phyloP scores from a whole-genome alignment of 495 filamentous ascomycete species.

The Aspergillus coremiiformis region DNA sequence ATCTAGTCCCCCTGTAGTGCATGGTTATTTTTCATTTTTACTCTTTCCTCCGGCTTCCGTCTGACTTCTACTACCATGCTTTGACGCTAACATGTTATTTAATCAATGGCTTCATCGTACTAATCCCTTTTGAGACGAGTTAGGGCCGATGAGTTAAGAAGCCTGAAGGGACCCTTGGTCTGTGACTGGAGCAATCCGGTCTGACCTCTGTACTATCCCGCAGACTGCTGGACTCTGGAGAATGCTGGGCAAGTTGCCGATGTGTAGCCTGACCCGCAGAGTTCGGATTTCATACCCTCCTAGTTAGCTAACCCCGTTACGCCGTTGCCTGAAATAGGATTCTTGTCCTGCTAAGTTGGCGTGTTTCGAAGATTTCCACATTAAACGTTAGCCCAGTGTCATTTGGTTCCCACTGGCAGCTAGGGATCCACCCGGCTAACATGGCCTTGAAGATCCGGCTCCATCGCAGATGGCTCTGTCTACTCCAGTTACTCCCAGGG shows the following conservation, averaged over 20 bases:
- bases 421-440: slow-evolving; percentile 17
- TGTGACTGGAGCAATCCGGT: background rate
- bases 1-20: too few relatives aligned
- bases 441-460: slow-evolving; percentile 21
- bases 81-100: background rate
- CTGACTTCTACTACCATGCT: background rate
- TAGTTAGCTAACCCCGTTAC: slow-evolving; percentile 11
- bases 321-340: slow-evolving; percentile 21
- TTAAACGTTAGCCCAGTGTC: slow-evolving; percentile 15
- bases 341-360: slow-evolving; percentile 10
- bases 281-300: slow-evolving; percentile 10
- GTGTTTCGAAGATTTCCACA: slow-evolving; percentile 18
- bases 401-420: slow-evolving; percentile 16
- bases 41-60: background rate
- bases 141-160: background rate
- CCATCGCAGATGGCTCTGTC: slow-evolving; percentile 11
- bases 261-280: slow-evolving; percentile 5
- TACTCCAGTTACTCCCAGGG: slow-evolving; percentile 3
- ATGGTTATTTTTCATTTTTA: background rate
- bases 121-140: background rate
- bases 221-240: background rate
- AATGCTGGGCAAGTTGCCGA: background rate
- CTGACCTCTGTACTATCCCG: slow-evolving; percentile 3
- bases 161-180: background rate
- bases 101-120: background rate